Percentiles rank a stretch among this genome's conserved stretches.
Evolutionary conservation across 306 rosid genomes (phyloP).

Genomic region (Cucumis hystrix): DNA sequence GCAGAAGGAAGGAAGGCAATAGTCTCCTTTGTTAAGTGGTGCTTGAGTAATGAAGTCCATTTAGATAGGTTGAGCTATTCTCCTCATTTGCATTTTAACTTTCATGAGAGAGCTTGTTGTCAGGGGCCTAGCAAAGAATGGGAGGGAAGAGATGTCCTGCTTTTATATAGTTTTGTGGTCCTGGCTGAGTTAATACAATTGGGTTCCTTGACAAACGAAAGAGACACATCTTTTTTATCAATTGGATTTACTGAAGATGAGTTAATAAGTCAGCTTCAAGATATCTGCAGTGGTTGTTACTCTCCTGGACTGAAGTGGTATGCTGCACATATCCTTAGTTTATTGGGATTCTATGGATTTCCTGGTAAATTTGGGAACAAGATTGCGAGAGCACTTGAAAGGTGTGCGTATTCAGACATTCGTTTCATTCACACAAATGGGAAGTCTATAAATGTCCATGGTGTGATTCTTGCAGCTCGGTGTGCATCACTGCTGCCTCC

Average conservation of each 20-base stretch:
- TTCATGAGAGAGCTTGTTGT: slow-evolving; percentile 50
- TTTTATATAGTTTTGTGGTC: slow-evolving; percentile 58
- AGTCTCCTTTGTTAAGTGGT: slow-evolving; percentile 36
- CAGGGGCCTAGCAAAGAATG: slow-evolving; percentile 38
- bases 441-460: slow-evolving; percentile 44
- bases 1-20: slow-evolving; percentile 27
- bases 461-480: slow-evolving; percentile 53
- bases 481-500: slow-evolving; percentile 68
- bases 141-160: slow-evolving; percentile 56
- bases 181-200: slow-evolving; percentile 48
- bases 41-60: slow-evolving; percentile 30
- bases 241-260: slow-evolving; percentile 25
- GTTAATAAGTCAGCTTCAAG: slow-evolving; percentile 34
- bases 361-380: slow-evolving; percentile 53
- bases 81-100: slow-evolving; percentile 35
- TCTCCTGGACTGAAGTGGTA: slow-evolving; percentile 61
- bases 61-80: slow-evolving; percentile 29
- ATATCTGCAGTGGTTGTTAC: slow-evolving; percentile 28
- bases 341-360: slow-evolving; percentile 66
- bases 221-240: slow-evolving; percentile 14
- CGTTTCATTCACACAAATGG: slow-evolving; percentile 39
- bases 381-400: slow-evolving; percentile 43
- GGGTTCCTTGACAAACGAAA: background rate
- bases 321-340: slow-evolving; percentile 52
- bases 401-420: slow-evolving; percentile 44